Evolutionary conservation across 257 asterid species (phyloP).

Genomic region (Euphrasia confusa): DNA sequence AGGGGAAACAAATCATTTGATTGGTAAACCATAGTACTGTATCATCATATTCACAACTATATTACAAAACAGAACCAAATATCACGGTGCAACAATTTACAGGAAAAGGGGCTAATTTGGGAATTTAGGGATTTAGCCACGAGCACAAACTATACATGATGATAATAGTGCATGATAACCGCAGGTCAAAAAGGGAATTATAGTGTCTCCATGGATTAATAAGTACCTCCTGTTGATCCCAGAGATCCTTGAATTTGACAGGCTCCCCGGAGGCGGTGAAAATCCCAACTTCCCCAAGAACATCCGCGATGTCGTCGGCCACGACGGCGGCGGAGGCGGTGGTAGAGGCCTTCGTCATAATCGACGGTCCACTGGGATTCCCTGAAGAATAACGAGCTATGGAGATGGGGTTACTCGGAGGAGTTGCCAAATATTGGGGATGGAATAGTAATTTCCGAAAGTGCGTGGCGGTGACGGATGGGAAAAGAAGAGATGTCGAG

Average conservation of each 20-base stretch:
- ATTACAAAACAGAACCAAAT: too few relatives aligned
- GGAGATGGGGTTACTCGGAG: slow-evolving; percentile 25
- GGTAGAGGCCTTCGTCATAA: slow-evolving; percentile 33
- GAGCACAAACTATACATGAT: background rate
- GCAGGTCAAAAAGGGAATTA: background rate
- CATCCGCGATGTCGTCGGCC: slow-evolving; percentile 44
- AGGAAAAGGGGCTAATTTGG: too few relatives aligned
- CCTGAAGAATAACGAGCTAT: slow-evolving; percentile 18
- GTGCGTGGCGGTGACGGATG: slow-evolving; percentile 12
- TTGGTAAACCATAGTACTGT: too few relatives aligned
- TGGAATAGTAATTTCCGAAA: slow-evolving; percentile 20
- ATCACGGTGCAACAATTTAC: too few relatives aligned
- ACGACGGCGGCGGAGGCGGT: slow-evolving; percentile 35
- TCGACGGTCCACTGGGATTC: slow-evolving; percentile 20
- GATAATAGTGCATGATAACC: background rate
- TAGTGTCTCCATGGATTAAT: background rate
- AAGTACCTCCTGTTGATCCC: slow-evolving; percentile 77
- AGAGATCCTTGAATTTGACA: slow-evolving; percentile 63
- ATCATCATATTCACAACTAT: too few relatives aligned
- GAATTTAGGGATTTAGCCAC: too few relatives aligned
- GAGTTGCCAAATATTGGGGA: slow-evolving; percentile 15
- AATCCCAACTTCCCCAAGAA: slow-evolving; percentile 57
- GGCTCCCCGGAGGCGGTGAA: slow-evolving; percentile 67
- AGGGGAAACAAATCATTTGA: too few relatives aligned
- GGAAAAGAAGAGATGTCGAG: slow-evolving; percentile 17